Conservation (phyloP, 2,329 filamentous ascomycete species). For the Aspergillus pseudoterreus region DNA sequence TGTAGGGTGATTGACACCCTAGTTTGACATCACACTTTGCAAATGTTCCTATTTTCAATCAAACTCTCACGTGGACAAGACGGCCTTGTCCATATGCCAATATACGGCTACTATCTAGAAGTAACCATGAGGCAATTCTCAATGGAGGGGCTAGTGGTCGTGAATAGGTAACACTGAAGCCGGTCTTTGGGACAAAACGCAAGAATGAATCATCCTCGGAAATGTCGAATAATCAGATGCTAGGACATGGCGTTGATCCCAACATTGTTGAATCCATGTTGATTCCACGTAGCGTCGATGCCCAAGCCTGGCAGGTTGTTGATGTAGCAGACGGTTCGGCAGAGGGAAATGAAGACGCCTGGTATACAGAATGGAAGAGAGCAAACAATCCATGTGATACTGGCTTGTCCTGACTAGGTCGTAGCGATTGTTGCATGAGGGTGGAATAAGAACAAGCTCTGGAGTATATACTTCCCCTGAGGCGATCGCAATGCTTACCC, state of each 20-base stretch:
- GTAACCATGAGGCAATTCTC: too few relatives aligned
- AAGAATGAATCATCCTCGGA: background rate
- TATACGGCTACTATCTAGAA: too few relatives aligned
- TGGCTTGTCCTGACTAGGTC: background rate
- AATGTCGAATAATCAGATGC: conserved; percentile 10
- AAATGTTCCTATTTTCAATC: too few relatives aligned
- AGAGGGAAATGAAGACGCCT: background rate
- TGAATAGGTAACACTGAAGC: too few relatives aligned
- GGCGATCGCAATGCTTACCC: conserved; percentile 4
- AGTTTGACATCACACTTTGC: too few relatives aligned
- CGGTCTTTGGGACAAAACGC: too few relatives aligned
- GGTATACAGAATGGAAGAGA: background rate
- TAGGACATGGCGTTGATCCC: conserved; percentile 4
- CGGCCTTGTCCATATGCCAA: too few relatives aligned
- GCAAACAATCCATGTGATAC: background rate
- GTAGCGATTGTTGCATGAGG: too few relatives aligned
- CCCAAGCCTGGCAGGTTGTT: conserved; percentile 21
- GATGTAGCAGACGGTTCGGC: conserved; percentile 14
- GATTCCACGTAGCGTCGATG: conserved; percentile 14
- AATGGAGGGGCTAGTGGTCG: too few relatives aligned
- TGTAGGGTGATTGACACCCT: too few relatives aligned
- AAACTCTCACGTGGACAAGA: too few relatives aligned
- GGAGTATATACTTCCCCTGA: background rate
- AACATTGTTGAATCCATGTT: conserved; percentile 16
- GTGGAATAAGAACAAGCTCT: too few relatives aligned